Base-by-base conservation (phyloP, 2,329 filamentous ascomycete genomes). In the Nannizzia gypsea region DNA sequence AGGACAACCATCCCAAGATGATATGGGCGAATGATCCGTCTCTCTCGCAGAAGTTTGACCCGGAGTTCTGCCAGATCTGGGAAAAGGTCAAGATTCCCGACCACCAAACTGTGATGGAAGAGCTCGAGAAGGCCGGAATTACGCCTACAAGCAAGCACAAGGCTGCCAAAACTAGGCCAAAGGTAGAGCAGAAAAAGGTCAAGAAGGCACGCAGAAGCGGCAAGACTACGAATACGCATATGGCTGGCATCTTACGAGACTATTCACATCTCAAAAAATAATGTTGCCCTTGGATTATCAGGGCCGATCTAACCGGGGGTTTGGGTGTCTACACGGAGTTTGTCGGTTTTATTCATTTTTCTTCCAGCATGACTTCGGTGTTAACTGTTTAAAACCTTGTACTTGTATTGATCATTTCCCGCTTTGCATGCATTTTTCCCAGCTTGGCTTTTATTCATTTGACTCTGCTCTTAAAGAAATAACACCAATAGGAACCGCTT, bases 11-110 rank as follows among this genome's bases (percentile, higher is more conserved):
- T 66, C 86, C 92, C 1, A 85, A 86, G 67, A 89, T 87, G 77
- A 85, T 99, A 58, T 97, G 91, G 90, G 81, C 86, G 58, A 89
- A 99, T 72, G 89, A 96, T 67, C 83, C 90, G 13, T 86, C 84
- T 11, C 81, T 96, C 58, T 82, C 85, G 67, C 82, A 90, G 69
- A 72, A 77, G 38, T 85, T 97, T 66, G 90, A 96, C 69, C 76
- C 82, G 6, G 90, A 96, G 71, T 96, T 97, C 72, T 81, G 86
- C 71, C 77, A 78, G 61, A 87, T 92, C 75, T 99, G 91, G 90
- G 81, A 86, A 64, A 87, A 87, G 69, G 86, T 89, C 58, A 83
- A 85, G 67, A 77, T 97, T 24, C 93, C 93, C 0, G 79, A 84
- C 58, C 74, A 85, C 55, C 87, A 88, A 61, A 87, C 90, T 66